Evolutionary conservation across 1,284 basidiomycete genomes (phyloP).

Genomic region (Acaromyces ingoldii): DNA sequence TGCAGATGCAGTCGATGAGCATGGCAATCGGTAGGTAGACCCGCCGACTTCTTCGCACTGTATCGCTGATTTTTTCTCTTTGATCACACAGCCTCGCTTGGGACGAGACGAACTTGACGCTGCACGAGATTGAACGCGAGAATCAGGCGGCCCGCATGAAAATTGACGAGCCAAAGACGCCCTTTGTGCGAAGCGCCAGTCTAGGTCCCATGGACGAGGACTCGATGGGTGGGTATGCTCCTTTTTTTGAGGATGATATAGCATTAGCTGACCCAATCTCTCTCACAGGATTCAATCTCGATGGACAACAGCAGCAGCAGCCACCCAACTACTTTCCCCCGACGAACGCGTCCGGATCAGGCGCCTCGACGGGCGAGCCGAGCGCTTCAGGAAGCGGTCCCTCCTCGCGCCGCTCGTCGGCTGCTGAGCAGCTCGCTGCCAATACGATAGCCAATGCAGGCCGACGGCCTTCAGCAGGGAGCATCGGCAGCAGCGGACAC

Average conservation of each 20-base stretch:
- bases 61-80: background rate
- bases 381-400: background rate
- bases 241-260: background rate
- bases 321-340: constrained; percentile 9
- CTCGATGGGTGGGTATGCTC: constrained; percentile 13
- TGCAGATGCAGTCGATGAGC: constrained; percentile 17
- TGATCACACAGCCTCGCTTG: constrained; percentile 28
- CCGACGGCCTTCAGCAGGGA: background rate
- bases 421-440: constrained; percentile 32
- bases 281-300: background rate
- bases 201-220: constrained; percentile 39
- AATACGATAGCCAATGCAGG: constrained; percentile 44
- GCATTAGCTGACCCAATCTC: background rate
- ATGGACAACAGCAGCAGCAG: background rate
- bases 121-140: constrained; percentile 46
- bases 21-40: constrained; percentile 11
- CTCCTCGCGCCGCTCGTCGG: constrained; percentile 8
- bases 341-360: background rate
- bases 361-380: background rate
- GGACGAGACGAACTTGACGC: constrained; percentile 48
- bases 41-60: background rate
- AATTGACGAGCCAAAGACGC: constrained; percentile 51
- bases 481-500: background rate
- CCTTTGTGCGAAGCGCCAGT: constrained; percentile 42
- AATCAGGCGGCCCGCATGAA: constrained; percentile 46